Base-by-base conservation (phyloP, 1,284 basidiomycete genomes). In the Salmacisia buchloeana region DNA sequence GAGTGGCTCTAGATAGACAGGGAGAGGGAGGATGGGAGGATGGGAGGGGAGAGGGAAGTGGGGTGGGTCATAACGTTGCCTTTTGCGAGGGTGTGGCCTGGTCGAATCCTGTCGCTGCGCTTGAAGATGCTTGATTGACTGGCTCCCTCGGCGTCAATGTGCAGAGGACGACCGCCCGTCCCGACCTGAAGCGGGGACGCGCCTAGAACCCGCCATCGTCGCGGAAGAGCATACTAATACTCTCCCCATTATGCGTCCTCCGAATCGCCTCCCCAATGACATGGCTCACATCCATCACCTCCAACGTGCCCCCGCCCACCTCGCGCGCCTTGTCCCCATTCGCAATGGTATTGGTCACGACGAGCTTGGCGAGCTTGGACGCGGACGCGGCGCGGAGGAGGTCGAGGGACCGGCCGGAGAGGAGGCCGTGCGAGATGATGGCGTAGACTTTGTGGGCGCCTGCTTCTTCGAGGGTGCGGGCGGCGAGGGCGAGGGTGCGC, bases 211-310 rank as follows among this genome's bases (percentile, higher is more conserved):
- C 74, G 18, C 74, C 74, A 52, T 77, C 76, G 54, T 79, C 77
- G 15, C 70, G 65, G 57, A 80, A 80, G 59, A 80, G 71, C 41
- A 77, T 70, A 18, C 76, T 81, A 63, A 82, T 81, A 29, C 73
- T 81, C 83, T 96, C 90, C 69, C 94, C 94, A 72, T 98, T 97
- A 82, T 98, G 94, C 23, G 93, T 96, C 71, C 94, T 84, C 56
- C 96, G 88, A 69, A 98, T 97, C 75, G 90, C 92, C 83, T 98
- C 94, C 10, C 94, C 91, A 63, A 98, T 89, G 46, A 91, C 90
- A 1, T 91, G 87, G 66, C 88, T 89, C 70, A 97, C 87, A 81
- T 97, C 94, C 76, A 98, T 82, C 36, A 82, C 81, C 63, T 84
- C 83, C 62, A 86, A 73, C 67, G 82, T 81, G 84, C 31, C 29